Conservation (phyloP, 2,329 filamentous ascomycete species). For the Mariannaea sp. region DNA sequence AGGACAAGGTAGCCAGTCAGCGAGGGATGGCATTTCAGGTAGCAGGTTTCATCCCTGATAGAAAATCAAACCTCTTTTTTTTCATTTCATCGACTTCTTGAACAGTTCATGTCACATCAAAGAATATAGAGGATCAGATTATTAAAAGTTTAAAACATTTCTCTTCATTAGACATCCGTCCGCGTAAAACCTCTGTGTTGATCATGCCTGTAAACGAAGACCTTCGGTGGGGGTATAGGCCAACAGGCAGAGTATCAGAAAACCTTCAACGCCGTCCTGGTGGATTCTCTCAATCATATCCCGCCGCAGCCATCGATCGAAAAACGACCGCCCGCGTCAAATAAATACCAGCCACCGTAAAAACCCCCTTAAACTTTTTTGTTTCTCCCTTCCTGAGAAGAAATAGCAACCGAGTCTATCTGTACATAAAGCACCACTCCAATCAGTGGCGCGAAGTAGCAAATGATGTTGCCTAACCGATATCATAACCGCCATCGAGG, state of each 20-base stretch:
- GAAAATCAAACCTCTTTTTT: too few species aligned
- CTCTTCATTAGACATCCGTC: conserved; percentile 44
- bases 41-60: too few species aligned
- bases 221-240: conserved; percentile 49
- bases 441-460: conserved; percentile 34
- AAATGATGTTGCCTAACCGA: conserved; percentile 37
- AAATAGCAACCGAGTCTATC: conserved; percentile 50
- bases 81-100: too few species aligned
- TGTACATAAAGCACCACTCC: conserved; percentile 45
- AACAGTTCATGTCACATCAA: too few species aligned
- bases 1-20: too few species aligned
- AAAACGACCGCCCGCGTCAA: conserved; percentile 30
- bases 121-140: too few species aligned
- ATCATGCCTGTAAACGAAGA: conserved; percentile 44
- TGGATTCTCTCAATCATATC: conserved; percentile 36
- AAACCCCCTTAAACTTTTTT: conserved; percentile 40
- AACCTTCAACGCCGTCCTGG: conserved; percentile 49
- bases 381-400: conserved; percentile 43
- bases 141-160: conserved; percentile 32
- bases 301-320: conserved; percentile 27
- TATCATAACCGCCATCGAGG: conserved; percentile 34
- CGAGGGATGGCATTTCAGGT: too few species aligned
- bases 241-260: conserved; percentile 48
- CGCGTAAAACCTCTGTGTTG: conserved; percentile 43
- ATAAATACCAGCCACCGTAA: conserved; percentile 36